Conservation (phyloP, 1,284 basidiomycete genomes). For the Coniferiporia sulphurascens region DNA sequence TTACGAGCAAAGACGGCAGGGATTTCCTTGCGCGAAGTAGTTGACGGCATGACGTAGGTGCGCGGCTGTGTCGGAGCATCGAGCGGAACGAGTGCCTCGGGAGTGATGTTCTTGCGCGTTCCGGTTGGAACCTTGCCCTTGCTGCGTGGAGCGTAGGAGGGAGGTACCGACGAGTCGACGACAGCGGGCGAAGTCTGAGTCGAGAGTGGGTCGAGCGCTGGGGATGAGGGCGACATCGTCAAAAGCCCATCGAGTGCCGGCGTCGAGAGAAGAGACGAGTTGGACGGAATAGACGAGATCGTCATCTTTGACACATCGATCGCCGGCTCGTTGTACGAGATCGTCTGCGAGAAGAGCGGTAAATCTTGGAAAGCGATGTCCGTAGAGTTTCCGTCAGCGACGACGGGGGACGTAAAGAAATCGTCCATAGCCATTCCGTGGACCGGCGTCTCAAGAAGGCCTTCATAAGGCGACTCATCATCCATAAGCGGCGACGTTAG, state of each 20-base stretch:
- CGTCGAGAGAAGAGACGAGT: constrained; percentile 18
- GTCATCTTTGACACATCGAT: constrained; percentile 28
- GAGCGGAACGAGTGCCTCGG: constrained; percentile 45
- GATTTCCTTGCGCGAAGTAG: constrained; percentile 54
- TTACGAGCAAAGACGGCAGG: constrained; percentile 52
- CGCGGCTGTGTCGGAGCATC: constrained; percentile 55
- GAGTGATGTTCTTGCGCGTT: constrained; percentile 49
- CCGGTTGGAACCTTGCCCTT: constrained; percentile 37
- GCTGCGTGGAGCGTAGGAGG: constrained; percentile 21
- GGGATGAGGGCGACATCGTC: constrained; percentile 41
- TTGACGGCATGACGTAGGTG: constrained; percentile 50
- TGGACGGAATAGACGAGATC: constrained; percentile 21
- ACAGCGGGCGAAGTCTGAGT: constrained; percentile 19
- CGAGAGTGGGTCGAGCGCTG: constrained; percentile 38
- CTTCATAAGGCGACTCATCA: constrained; percentile 48
- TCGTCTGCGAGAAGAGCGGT: constrained; percentile 31
- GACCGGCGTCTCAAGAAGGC: constrained; percentile 55
- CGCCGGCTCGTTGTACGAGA: constrained; percentile 29
- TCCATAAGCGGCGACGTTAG: constrained; percentile 40
- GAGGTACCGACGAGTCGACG: background rate
- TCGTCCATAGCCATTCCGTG: constrained; percentile 33
- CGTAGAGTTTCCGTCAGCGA: constrained; percentile 27
- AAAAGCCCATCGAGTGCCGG: constrained; percentile 36
- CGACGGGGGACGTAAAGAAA: constrained; percentile 30
- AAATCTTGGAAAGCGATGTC: constrained; percentile 21